Conservation (phyloP, 345 rosid genomes). For the Isatis tinctoria region DNA sequence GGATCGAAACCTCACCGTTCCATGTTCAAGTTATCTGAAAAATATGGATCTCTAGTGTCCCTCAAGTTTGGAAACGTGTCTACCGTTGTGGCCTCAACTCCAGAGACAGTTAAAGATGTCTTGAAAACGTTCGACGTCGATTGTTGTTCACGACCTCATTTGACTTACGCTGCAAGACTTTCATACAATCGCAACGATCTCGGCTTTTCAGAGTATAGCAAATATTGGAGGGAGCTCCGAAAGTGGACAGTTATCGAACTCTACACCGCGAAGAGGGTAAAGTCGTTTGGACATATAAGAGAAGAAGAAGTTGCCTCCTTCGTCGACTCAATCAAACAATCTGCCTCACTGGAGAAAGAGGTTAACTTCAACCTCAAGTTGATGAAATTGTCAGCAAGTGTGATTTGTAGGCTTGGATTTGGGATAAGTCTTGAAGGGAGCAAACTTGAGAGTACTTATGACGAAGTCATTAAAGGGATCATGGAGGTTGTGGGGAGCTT, state of each 20-base stretch:
- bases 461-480: conserved; percentile 24
- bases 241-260: conserved; percentile 33
- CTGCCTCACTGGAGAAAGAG: conserved; percentile 8
- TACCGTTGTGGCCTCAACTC: conserved; percentile 38
- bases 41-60: conserved; percentile 45
- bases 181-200: conserved; percentile 27
- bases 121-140: conserved; percentile 31
- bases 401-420: conserved; percentile 27
- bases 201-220: conserved; percentile 27
- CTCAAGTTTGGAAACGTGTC: conserved; percentile 39
- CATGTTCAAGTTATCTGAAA: conserved; percentile 25
- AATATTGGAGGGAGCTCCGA: conserved; percentile 33
- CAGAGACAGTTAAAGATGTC: conserved; percentile 36
- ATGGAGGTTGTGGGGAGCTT: conserved; percentile 16
- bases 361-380: conserved; percentile 24
- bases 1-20: conserved; percentile 38
- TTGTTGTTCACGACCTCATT: conserved; percentile 38
- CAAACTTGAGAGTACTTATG: not conserved
- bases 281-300: conserved; percentile 30
- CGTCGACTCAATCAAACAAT: conserved; percentile 9
- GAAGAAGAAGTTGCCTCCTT: conserved; percentile 14
- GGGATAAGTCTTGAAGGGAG: conserved; percentile 24
- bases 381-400: conserved; percentile 13
- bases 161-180: conserved; percentile 24
- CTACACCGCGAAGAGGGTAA: conserved; percentile 34